Percentiles rank a stretch among this genome's conserved stretches.
These are phyloP conservation scores for Phoma sp. DNA, from an alignment of 2,329 filamentous ascomycete genomes.

Conservation along the genomic window DNA sequence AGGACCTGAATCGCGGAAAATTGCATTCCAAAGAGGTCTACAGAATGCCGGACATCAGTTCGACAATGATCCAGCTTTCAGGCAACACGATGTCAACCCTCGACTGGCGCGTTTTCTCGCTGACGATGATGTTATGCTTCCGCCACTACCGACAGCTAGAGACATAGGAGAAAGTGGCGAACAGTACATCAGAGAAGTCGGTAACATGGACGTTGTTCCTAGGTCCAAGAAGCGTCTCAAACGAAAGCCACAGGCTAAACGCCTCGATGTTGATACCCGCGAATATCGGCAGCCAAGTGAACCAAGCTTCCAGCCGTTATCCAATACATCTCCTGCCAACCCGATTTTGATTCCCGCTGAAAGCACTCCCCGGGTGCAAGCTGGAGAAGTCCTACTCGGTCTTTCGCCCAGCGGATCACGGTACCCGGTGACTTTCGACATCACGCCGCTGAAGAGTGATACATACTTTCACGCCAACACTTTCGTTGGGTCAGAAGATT, in stretches of 20 bases:
- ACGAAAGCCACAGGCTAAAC: conserved; percentile 51
- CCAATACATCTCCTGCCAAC: neutral
- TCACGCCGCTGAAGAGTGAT: conserved; percentile 56
- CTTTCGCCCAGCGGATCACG: conserved; percentile 56
- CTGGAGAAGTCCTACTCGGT: conserved; percentile 43
- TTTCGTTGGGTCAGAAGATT: conserved; percentile 64
- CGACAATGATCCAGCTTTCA: conserved; percentile 9
- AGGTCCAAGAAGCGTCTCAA: conserved; percentile 29
- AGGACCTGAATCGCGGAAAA: conserved; percentile 40
- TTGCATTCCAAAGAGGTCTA: conserved; percentile 47
- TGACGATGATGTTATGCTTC: conserved; percentile 33
- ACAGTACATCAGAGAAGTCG: neutral
- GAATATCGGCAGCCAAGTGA: conserved; percentile 55
- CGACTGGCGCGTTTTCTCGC: conserved; percentile 43
- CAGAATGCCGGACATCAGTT: conserved; percentile 38
- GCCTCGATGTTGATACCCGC: conserved; percentile 54
- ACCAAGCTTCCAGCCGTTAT: conserved; percentile 26
- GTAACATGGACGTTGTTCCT: neutral
- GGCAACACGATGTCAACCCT: conserved; percentile 30
- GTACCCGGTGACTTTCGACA: conserved; percentile 61
- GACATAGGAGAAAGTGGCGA: conserved; percentile 21
- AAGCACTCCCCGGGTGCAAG: neutral
- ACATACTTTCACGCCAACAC: conserved; percentile 63
- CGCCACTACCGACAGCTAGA: conserved; percentile 24
- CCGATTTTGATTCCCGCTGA: neutral